Conservation (phyloP, 139 green algal genomes). For the Dunaliella primolecta region DNA sequence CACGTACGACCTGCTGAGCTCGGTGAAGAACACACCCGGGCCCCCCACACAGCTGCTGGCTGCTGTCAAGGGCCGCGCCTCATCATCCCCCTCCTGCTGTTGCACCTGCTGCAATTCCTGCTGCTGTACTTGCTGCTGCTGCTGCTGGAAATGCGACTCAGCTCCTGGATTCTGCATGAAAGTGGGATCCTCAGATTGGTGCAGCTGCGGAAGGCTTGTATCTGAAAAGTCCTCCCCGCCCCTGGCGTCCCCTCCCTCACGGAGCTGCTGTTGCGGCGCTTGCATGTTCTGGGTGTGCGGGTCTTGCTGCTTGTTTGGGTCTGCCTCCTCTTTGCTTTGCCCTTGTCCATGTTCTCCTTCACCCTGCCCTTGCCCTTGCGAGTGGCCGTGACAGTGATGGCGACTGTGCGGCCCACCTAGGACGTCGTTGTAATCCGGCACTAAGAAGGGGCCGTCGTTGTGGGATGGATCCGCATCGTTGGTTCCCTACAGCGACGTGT, state of each 20-base stretch:
- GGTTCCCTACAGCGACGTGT: too few species aligned
- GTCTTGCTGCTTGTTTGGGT: not conserved
- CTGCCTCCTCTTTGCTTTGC: too few species aligned
- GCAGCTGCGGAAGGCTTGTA: not conserved
- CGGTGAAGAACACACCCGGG: constrained; percentile 24
- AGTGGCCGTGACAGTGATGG: too few species aligned
- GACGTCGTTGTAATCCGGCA: not conserved
- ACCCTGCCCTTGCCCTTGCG: too few species aligned
- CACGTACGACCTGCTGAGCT: constrained; percentile 19
- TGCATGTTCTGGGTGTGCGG: not conserved
- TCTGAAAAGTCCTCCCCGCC: too few species aligned
- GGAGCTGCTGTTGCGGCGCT: not conserved
- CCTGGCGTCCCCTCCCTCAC: too few species aligned
- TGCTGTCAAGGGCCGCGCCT: not conserved
- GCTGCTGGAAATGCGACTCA: not conserved
- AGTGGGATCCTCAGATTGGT: not conserved
- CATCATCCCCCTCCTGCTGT: not conserved
- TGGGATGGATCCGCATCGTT: too few species aligned
- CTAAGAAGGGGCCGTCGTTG: not conserved
- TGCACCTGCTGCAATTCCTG: not conserved
- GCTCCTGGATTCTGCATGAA: not conserved
- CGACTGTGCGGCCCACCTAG: not conserved
- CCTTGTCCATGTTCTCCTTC: too few species aligned
- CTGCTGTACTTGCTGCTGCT: not conserved
- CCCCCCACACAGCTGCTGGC: not conserved